phyloP scores from a whole-genome alignment of 148 eudicot genomes.

The Simmondsia chinensis region DNA sequence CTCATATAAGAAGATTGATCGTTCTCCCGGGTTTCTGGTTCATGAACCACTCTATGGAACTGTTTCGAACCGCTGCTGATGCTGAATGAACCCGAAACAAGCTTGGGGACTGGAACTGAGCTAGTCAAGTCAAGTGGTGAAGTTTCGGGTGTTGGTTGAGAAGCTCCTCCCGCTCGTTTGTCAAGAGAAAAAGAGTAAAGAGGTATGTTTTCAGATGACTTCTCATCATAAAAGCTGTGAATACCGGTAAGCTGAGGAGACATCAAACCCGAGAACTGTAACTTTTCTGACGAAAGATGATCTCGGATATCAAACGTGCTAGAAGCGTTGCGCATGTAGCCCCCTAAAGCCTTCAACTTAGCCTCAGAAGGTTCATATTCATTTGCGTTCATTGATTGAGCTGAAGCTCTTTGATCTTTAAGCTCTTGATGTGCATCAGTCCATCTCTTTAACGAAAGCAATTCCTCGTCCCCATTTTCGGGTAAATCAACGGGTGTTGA shows the following conservation, averaged over 20 bases:
- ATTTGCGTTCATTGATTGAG: conserved; percentile 20
- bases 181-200: conserved; percentile 77
- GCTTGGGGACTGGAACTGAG: conserved; percentile 67
- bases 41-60: conserved; percentile 92
- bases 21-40: conserved; percentile 68
- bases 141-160: conserved; percentile 62
- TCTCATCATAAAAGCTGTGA: conserved; percentile 60
- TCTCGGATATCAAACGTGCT: conserved; percentile 41
- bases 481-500: conserved; percentile 47
- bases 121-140: conserved; percentile 73
- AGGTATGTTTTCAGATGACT: conserved; percentile 90
- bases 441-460: conserved; percentile 58
- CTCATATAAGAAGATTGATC: conserved; percentile 46
- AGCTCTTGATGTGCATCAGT: conserved; percentile 37
- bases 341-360: conserved; percentile 39
- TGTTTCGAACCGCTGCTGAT: conserved; percentile 60
- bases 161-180: conserved; percentile 39
- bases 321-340: conserved; percentile 40
- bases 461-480: conserved; percentile 42
- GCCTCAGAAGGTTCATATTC: conserved; percentile 32
- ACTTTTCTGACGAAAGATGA: conserved; percentile 54
- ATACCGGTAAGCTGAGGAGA: conserved; percentile 66
- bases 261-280: conserved; percentile 77
- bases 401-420: conserved; percentile 20
- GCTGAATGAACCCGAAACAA: conserved; percentile 72